These are phyloP conservation scores for Boletellus dicymbophilus DNA, from an alignment of 1,284 basidiomycete species.

Conservation along the genomic window DNA sequence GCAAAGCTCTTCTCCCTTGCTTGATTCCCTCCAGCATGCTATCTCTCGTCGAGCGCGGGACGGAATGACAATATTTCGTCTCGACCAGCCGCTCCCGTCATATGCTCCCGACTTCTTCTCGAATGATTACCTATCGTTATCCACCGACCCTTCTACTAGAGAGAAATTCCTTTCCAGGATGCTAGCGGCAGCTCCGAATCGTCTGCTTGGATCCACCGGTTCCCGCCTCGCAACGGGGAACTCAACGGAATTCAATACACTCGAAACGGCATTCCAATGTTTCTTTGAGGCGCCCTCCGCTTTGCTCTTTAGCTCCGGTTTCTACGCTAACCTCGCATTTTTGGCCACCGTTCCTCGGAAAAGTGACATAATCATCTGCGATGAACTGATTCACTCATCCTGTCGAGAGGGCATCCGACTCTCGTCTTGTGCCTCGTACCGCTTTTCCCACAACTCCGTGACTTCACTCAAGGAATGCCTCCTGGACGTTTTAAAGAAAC, in stretches of 20 bases:
- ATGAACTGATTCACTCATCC: slow-evolving; percentile 60
- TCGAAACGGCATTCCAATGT: slow-evolving; percentile 10
- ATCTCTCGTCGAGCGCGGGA: slow-evolving; percentile 5
- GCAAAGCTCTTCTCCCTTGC: slow-evolving; percentile 7
- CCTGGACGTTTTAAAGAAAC: slow-evolving; percentile 24
- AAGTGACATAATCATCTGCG: slow-evolving; percentile 56
- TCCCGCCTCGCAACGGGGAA: slow-evolving; percentile 57
- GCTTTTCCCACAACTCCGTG: slow-evolving; percentile 52
- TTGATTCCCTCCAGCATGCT: slow-evolving; percentile 17
- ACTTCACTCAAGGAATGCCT: slow-evolving; percentile 25
- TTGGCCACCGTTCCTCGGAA: slow-evolving; percentile 52
- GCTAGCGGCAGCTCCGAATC: slow-evolving; percentile 14
- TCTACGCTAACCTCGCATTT: slow-evolving; percentile 61
- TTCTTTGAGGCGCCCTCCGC: slow-evolving; percentile 36
- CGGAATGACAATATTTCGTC: slow-evolving; percentile 8
- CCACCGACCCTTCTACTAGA: slow-evolving; percentile 38
- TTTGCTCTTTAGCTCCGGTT: slow-evolving; percentile 63
- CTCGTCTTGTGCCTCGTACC: slow-evolving; percentile 32
- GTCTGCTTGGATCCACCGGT: slow-evolving; percentile 55
- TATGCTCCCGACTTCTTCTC: slow-evolving; percentile 48
- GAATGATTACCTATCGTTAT: slow-evolving; percentile 65
- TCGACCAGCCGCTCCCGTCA: slow-evolving; percentile 38
- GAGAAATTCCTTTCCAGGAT: slow-evolving; percentile 36
- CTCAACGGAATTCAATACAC: slow-evolving; percentile 25
- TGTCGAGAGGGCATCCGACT: slow-evolving; percentile 57